Conservation (phyloP, 2,329 filamentous ascomycete genomes). For the Orbilia quercus region DNA sequence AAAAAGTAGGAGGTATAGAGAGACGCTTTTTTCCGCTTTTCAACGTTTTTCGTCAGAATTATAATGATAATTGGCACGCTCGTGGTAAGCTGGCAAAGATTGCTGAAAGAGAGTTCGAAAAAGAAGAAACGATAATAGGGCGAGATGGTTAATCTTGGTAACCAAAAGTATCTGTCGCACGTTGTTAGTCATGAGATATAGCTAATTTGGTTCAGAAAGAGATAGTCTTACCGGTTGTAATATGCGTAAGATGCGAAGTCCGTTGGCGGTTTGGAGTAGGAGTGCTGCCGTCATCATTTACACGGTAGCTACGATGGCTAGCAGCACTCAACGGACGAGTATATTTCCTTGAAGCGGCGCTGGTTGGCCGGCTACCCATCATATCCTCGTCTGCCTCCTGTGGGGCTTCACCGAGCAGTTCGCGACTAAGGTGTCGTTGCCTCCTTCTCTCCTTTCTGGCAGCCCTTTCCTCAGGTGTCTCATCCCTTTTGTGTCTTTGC, state of each 20-base stretch:
- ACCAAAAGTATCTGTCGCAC: conserved; percentile 51
- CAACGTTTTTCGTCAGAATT: conserved; percentile 22
- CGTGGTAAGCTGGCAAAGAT: conserved; percentile 5
- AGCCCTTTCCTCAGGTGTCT: conserved; percentile 37
- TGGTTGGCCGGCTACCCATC: conserved; percentile 46
- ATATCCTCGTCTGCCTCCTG: conserved; percentile 51
- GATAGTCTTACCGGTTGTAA: conserved; percentile 47
- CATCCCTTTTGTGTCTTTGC: conserved; percentile 46
- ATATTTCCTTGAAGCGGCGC: conserved; percentile 48
- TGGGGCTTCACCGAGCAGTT: conserved; percentile 43
- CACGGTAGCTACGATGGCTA: conserved; percentile 52
- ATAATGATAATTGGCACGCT: conserved; percentile 13
- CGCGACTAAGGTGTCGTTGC: conserved; percentile 41
- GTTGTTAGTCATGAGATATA: neutral
- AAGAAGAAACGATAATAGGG: conserved; percentile 1
- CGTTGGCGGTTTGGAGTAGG: conserved; percentile 46
- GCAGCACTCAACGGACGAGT: conserved; percentile 48
- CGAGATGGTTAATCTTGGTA: conserved; percentile 42
- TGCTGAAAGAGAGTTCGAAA: conserved; percentile 14
- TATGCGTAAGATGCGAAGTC: conserved; percentile 54
- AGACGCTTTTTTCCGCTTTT: conserved; percentile 42
- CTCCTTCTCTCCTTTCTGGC: conserved; percentile 40
- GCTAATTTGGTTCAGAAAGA: neutral
- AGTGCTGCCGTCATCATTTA: conserved; percentile 34
- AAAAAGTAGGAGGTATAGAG: conserved; percentile 22